These are phyloP conservation scores for Cinnamomum micranthum DNA, from an alignment of 164 flowering plant species.

Conservation along the genomic window DNA sequence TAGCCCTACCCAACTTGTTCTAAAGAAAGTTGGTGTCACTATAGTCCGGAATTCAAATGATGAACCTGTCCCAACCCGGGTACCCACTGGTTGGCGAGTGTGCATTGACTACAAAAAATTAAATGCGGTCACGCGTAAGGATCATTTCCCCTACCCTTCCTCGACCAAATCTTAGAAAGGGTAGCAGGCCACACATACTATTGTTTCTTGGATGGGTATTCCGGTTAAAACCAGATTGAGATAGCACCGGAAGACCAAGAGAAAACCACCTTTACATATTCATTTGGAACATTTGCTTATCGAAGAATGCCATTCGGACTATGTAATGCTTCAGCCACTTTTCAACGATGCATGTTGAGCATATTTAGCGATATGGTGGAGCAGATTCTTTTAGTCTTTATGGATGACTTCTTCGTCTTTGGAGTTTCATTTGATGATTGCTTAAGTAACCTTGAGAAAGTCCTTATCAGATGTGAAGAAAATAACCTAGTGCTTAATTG, in stretches of 20 bases:
- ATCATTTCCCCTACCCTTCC: slow-evolving; percentile 3
- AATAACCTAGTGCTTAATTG: too few species aligned
- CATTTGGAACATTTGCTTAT: not conserved
- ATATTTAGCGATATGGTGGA: too few species aligned
- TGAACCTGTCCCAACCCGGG: too few species aligned
- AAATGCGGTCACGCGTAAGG: not conserved
- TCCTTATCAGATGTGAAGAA: too few species aligned
- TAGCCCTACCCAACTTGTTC: too few species aligned
- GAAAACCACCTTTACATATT: slow-evolving; percentile 1
- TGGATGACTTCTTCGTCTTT: too few species aligned
- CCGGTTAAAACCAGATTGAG: slow-evolving; percentile 3
- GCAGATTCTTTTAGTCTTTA: too few species aligned
- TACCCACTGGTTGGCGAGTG: not conserved
- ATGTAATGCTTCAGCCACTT: not conserved
- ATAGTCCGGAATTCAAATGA: too few species aligned
- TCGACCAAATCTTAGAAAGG: slow-evolving; percentile 12
- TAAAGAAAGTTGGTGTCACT: not conserved
- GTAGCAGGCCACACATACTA: not conserved
- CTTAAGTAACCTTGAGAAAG: too few species aligned
- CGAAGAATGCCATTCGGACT: not conserved
- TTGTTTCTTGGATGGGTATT: slow-evolving; percentile 9
- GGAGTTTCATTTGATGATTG: too few species aligned
- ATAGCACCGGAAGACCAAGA: slow-evolving; percentile 3
- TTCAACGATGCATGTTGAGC: not conserved
- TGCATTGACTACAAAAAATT: slow-evolving; percentile 4